Evolutionary conservation across 1,284 basidiomycete species (phyloP).

Genomic region (Moniliophthora roreri): DNA sequence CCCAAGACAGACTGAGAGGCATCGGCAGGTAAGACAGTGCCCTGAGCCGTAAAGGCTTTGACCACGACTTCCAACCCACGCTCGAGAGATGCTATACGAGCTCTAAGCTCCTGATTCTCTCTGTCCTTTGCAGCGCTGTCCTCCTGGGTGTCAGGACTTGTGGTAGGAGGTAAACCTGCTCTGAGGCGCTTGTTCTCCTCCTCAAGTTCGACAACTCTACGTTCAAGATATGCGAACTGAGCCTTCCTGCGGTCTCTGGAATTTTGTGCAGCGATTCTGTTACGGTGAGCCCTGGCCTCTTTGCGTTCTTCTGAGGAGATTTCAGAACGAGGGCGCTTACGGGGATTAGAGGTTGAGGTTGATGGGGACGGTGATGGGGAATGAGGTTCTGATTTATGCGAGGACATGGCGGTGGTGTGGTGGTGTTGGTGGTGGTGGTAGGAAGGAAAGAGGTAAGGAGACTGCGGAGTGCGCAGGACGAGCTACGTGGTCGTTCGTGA

Average conservation of each 20-base stretch:
- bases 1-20: not conserved
- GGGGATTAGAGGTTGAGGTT: constrained; percentile 44
- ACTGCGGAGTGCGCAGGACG: not conserved
- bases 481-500: not conserved
- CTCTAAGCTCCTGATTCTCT: constrained; percentile 74
- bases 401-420: not conserved
- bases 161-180: constrained; percentile 39
- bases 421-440: not conserved
- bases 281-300: constrained; percentile 51
- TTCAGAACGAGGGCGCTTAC: constrained; percentile 70
- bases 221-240: constrained; percentile 73
- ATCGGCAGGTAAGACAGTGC: not conserved
- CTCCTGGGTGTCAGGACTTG: constrained; percentile 11
- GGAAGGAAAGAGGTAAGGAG: not conserved
- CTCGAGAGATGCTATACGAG: constrained; percentile 74
- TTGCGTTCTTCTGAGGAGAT: constrained; percentile 70
- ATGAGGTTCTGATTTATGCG: not conserved
- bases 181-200: constrained; percentile 81
- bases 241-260: constrained; percentile 79
- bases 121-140: constrained; percentile 52
- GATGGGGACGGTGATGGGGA: constrained; percentile 27
- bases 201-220: constrained; percentile 78
- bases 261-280: constrained; percentile 83
- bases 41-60: constrained; percentile 66
- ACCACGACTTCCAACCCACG: constrained; percentile 77